phyloP scores from a whole-genome alignment of 2,329 filamentous ascomycete genomes.

The Fusarium nelsonii region DNA sequence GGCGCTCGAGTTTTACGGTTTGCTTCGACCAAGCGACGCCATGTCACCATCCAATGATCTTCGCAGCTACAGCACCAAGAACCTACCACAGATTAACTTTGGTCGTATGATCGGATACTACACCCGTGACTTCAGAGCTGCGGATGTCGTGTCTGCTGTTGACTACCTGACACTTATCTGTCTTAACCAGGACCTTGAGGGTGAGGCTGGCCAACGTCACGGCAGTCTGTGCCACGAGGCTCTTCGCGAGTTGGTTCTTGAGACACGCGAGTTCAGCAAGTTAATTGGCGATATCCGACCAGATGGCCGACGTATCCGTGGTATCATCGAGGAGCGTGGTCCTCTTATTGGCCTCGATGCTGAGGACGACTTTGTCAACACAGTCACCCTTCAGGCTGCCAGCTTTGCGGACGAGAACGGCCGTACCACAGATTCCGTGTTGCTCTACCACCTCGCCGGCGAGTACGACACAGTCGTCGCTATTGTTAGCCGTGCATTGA shows the following conservation, averaged over 20 bases:
- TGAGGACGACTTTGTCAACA: constrained; percentile 86
- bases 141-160: constrained; percentile 87
- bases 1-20: constrained; percentile 87
- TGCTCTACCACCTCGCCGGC: constrained; percentile 93
- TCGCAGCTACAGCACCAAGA: constrained; percentile 73
- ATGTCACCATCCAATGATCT: constrained; percentile 78
- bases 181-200: constrained; percentile 85
- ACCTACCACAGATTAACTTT: constrained; percentile 89
- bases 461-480: constrained; percentile 95
- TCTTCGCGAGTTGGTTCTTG: constrained; percentile 92
- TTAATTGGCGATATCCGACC: constrained; percentile 90
- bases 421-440: constrained; percentile 90
- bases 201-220: constrained; percentile 80
- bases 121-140: constrained; percentile 93
- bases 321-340: constrained; percentile 88
- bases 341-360: constrained; percentile 82
- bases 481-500: constrained; percentile 90
- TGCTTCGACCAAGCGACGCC: constrained; percentile 88
- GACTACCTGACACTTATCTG: constrained; percentile 95
- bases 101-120: constrained; percentile 94
- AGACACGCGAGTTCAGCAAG: constrained; percentile 95
- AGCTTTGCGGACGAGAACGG: constrained; percentile 95
- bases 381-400: constrained; percentile 93
- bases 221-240: constrained; percentile 90
- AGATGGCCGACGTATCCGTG: constrained; percentile 86